A percentile compares a stretch with the other conserved stretches of the same genome.
These are phyloP conservation scores for Cercospora zeae-maydis DNA, from an alignment of 2,329 filamentous ascomycete genomes.

Conservation along the genomic window DNA sequence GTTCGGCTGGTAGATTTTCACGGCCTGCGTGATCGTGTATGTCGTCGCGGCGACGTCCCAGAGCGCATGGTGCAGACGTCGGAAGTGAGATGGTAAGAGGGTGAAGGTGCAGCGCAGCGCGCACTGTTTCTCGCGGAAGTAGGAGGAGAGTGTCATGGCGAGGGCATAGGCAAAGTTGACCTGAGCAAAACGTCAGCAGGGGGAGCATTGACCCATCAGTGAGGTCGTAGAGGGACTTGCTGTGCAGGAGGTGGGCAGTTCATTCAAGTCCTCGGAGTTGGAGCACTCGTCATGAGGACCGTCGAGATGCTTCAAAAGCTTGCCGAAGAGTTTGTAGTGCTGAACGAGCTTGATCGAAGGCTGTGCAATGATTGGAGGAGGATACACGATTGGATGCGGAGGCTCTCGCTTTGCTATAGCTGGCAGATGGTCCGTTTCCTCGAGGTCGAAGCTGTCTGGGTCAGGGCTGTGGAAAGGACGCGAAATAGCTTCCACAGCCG, in stretches of 20 bases:
- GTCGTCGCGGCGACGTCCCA: neutral
- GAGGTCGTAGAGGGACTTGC: neutral
- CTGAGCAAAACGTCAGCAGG: neutral
- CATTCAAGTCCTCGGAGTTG: neutral
- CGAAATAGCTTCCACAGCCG: neutral
- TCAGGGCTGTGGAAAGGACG: neutral
- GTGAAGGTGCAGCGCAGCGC: neutral
- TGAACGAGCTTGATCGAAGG: neutral
- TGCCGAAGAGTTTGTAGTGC: neutral
- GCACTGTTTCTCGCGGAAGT: neutral
- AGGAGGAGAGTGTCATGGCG: neutral
- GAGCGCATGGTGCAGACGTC: neutral
- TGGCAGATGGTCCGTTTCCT: neutral
- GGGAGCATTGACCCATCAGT: neutral
- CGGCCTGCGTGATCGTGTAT: neutral
- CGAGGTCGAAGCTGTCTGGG: neutral
- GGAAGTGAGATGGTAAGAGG: neutral
- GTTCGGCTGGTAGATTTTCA: neutral
- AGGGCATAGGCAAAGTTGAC: neutral
- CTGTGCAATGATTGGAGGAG: neutral
- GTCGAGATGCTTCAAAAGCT: neutral
- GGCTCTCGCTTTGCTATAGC: neutral
- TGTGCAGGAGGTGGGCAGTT: neutral
- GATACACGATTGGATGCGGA: neutral
- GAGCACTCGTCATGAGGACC: neutral